These are phyloP conservation scores for Neonectria ditissima DNA, from an alignment of 2,329 filamentous ascomycete species.

Conservation along the genomic window DNA sequence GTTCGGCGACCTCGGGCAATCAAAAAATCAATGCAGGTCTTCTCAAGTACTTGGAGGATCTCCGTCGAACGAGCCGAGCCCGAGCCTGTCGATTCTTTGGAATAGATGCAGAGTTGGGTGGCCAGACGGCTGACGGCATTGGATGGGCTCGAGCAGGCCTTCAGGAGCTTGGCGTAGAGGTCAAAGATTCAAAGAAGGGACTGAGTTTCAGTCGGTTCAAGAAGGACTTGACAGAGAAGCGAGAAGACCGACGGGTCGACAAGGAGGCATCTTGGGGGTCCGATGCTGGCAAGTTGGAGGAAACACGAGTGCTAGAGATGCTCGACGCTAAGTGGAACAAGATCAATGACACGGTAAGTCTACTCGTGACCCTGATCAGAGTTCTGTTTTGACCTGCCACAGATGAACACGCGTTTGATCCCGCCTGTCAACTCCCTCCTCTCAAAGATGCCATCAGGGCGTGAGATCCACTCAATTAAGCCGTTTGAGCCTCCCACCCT, in stretches of 20 bases:
- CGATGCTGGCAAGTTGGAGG: constrained; percentile 87
- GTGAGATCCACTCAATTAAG: constrained; percentile 83
- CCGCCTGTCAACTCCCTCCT: constrained; percentile 79
- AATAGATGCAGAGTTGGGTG: constrained; percentile 86
- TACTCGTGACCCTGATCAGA: rapidly evolving
- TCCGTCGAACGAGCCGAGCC: constrained; percentile 80
- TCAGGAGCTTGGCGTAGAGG: constrained; percentile 77
- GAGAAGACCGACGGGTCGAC: constrained; percentile 83
- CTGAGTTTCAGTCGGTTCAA: constrained; percentile 72
- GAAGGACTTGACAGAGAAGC: constrained; percentile 80
- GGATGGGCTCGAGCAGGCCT: constrained; percentile 86
- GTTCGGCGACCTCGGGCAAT: constrained; percentile 51
- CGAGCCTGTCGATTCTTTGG: constrained; percentile 92
- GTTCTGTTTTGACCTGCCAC: constrained; percentile 26
- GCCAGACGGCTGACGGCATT: constrained; percentile 85
- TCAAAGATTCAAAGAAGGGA: constrained; percentile 64
- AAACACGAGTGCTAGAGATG: constrained; percentile 87
- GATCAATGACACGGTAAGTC: constrained; percentile 87
- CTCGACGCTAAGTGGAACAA: constrained; percentile 90
- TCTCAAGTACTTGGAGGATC: constrained; percentile 78
- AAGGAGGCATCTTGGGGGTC: constrained; percentile 80
- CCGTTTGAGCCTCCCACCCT: constrained; percentile 75
- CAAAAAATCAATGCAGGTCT: constrained; percentile 74
- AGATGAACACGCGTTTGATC: constrained; percentile 85
- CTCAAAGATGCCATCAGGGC: constrained; percentile 84